Evolutionary conservation across 805 yeast species (phyloP).

Genomic region (Maudiozyma saulgeensis): DNA sequence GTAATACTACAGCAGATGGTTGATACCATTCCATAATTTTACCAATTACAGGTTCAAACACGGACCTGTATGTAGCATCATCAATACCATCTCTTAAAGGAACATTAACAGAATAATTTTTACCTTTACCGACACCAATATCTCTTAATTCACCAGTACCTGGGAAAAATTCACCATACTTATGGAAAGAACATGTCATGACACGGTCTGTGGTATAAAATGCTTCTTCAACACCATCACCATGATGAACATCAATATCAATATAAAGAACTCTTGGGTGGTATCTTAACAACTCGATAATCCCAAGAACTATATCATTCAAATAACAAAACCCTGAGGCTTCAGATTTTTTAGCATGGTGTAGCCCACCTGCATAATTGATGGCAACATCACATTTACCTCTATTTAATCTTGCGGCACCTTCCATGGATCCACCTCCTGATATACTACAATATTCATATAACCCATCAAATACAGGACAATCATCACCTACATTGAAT

Average conservation of each 20-base stretch:
- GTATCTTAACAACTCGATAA: slow-evolving; percentile 71
- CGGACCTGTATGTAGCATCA: slow-evolving; percentile 69
- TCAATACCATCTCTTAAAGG: slow-evolving; percentile 94
- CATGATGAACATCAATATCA: slow-evolving; percentile 93
- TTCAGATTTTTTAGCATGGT: slow-evolving; percentile 90
- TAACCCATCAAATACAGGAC: slow-evolving; percentile 91
- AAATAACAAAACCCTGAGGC: slow-evolving; percentile 94
- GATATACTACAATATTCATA: slow-evolving; percentile 82
- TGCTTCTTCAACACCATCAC: slow-evolving; percentile 97
- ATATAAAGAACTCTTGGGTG: slow-evolving; percentile 90
- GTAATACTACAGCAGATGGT: slow-evolving; percentile 90
- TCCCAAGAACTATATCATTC: slow-evolving; percentile 87
- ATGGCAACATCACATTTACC: slow-evolving; percentile 91
- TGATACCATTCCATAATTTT: slow-evolving; percentile 86
- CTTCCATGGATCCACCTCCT: slow-evolving; percentile 92
- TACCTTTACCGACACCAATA: slow-evolving; percentile 80
- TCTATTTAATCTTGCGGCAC: slow-evolving; percentile 73
- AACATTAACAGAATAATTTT: slow-evolving; percentile 78
- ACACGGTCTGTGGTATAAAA: slow-evolving; percentile 91
- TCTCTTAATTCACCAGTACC: slow-evolving; percentile 94
- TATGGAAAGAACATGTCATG: slow-evolving; percentile 94
- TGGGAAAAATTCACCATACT: slow-evolving; percentile 93
- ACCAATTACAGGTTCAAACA: slow-evolving; percentile 77
- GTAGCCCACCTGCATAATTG: slow-evolving; percentile 94
- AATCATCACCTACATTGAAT: slow-evolving; percentile 88